These are phyloP conservation scores for Amaranthus cruentus DNA, from an alignment of 148 eudicot species.

Conservation along the genomic window DNA sequence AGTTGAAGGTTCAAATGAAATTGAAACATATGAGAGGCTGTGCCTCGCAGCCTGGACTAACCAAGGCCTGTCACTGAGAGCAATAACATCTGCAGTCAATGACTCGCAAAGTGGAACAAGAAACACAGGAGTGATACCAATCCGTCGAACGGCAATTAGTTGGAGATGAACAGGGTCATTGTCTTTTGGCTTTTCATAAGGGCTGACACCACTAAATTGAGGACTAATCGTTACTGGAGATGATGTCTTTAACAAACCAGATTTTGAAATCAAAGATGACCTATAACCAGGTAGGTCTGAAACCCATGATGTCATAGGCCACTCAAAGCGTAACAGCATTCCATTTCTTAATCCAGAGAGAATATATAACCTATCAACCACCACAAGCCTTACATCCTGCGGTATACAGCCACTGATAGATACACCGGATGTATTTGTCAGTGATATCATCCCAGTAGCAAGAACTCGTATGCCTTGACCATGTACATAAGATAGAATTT, in stretches of 20 bases:
- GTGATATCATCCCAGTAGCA: constrained; percentile 70
- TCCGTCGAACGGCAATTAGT: constrained; percentile 78
- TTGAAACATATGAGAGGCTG: constrained; percentile 80
- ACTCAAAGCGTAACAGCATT: constrained; percentile 93
- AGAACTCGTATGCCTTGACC: constrained; percentile 62
- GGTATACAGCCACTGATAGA: constrained; percentile 80
- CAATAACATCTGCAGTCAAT: constrained; percentile 74
- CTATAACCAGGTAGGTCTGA: constrained; percentile 29
- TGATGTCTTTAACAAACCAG: constrained; percentile 26
- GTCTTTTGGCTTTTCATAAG: constrained; percentile 43
- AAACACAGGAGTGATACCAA: constrained; percentile 91
- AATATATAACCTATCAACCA: constrained; percentile 75
- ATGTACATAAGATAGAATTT: constrained; percentile 55
- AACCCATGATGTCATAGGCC: constrained; percentile 55
- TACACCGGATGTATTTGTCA: constrained; percentile 65
- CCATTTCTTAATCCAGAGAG: constrained; percentile 93
- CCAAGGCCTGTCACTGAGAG: constrained; percentile 99
- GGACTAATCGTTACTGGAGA: constrained; percentile 25
- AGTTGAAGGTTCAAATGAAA: constrained; percentile 88
- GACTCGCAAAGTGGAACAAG: constrained; percentile 74
- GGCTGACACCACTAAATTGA: constrained; percentile 21
- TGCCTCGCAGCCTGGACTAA: constrained; percentile 90
- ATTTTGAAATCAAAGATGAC: constrained; percentile 24
- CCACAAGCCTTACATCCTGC: constrained; percentile 91
- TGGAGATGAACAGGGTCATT: constrained; percentile 62